Evolutionary conservation across 2,329 filamentous ascomycete genomes (phyloP).

Genomic region (Phialocephala subalpina): DNA sequence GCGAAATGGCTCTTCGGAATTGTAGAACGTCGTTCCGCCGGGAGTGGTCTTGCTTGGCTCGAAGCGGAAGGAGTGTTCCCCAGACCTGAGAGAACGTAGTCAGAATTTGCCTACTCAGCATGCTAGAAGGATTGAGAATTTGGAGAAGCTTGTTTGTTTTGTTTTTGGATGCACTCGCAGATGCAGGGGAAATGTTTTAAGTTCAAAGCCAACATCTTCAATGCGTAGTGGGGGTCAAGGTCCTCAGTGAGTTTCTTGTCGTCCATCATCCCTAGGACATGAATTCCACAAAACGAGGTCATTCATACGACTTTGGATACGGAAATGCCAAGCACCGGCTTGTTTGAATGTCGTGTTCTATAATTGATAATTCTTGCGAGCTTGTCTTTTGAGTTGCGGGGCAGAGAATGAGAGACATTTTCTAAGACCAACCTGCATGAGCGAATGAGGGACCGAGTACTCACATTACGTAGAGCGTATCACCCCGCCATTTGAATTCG

Average conservation of each 20-base stretch:
- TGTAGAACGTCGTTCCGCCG: slow-evolving; percentile 36
- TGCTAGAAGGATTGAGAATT: background rate
- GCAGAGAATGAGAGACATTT: background rate
- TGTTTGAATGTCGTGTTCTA: background rate
- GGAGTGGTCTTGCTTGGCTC: slow-evolving; percentile 31
- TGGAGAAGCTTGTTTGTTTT: background rate
- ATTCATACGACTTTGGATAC: too few species aligned
- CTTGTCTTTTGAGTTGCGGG: background rate
- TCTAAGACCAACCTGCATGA: background rate
- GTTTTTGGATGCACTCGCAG: background rate
- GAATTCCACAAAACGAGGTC: too few species aligned
- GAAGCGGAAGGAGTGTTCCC: slow-evolving; percentile 35
- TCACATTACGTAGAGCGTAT: slow-evolving; percentile 8
- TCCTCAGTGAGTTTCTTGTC: too few species aligned
- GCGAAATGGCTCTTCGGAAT: slow-evolving; percentile 33
- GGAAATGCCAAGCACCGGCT: too few species aligned
- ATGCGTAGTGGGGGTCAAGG: background rate
- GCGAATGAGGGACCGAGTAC: background rate
- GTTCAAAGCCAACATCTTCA: background rate
- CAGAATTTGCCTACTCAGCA: slow-evolving; percentile 31
- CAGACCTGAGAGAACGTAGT: slow-evolving; percentile 28
- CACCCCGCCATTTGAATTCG: slow-evolving; percentile 15
- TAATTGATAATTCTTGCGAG: too few species aligned
- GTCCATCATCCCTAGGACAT: too few species aligned
- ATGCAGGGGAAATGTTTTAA: background rate